These are phyloP conservation scores for Fusarium albidum DNA, from an alignment of 2,329 filamentous ascomycete species.

Conservation along the genomic window DNA sequence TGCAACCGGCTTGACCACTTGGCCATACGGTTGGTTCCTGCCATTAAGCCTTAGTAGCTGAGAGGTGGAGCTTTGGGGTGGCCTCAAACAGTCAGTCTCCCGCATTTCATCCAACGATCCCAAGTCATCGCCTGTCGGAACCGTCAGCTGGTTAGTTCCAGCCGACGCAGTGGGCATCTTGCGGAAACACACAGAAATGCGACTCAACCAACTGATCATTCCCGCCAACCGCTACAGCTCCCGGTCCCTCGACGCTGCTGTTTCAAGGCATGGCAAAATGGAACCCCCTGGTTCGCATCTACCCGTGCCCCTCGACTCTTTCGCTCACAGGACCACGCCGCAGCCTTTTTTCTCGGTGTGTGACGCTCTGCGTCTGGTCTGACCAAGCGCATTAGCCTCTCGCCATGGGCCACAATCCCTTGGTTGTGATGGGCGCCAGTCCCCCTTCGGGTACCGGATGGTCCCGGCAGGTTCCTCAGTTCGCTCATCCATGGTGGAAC, in stretches of 20 bases:
- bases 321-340: constrained; percentile 52
- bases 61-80: constrained; percentile 55
- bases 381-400: constrained; percentile 67
- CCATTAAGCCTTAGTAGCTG: constrained; percentile 21
- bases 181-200: constrained; percentile 57
- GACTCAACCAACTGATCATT: constrained; percentile 43
- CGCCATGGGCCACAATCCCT: constrained; percentile 52
- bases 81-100: constrained; percentile 59
- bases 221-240: constrained; percentile 51
- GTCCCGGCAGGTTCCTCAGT: constrained; percentile 55
- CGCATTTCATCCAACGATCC: constrained; percentile 46
- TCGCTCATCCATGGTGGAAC: constrained; percentile 48
- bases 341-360: constrained; percentile 53
- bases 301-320: constrained; percentile 34
- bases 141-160: constrained; percentile 44
- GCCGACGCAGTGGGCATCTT: constrained; percentile 48
- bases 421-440: constrained; percentile 59
- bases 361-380: constrained; percentile 56
- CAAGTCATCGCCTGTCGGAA: constrained; percentile 53
- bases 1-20: constrained; percentile 30
- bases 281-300: constrained; percentile 32
- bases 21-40: constrained; percentile 33
- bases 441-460: constrained; percentile 42
- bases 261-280: constrained; percentile 16
- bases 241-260: constrained; percentile 51